These are phyloP conservation scores for Populus simonii DNA, from an alignment of 345 rosid species.

Conservation along the genomic window DNA sequence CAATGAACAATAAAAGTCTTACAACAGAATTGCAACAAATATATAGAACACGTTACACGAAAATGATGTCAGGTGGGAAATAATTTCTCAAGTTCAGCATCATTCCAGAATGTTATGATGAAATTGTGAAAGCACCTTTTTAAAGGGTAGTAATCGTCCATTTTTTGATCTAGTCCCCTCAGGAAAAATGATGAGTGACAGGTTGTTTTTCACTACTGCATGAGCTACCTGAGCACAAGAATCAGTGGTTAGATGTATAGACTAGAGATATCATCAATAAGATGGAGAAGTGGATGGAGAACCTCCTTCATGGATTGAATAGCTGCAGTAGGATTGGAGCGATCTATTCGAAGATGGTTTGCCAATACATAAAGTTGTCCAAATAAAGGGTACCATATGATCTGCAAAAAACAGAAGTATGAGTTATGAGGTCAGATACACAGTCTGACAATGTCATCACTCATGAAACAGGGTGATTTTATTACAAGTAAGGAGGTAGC, in stretches of 20 bases:
- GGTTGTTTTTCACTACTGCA: conserved; percentile 32
- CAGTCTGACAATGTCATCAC: no score
- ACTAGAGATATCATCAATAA: neutral
- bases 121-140: conserved; percentile 30
- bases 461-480: neutral
- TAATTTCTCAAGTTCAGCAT: no score
- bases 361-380: conserved; percentile 58
- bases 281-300: neutral
- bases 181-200: conserved; percentile 53
- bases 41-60: no score
- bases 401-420: conserved; percentile 24
- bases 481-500: neutral
- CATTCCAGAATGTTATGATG: no score
- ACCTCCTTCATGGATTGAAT: conserved; percentile 54
- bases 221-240: conserved; percentile 32
- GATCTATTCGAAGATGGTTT: conserved; percentile 51
- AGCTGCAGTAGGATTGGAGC: conserved; percentile 45
- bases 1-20: no score
- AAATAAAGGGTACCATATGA: conserved; percentile 53
- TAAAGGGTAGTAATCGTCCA: conserved; percentile 50
- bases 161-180: conserved; percentile 59
- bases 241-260: neutral
- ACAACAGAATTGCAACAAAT: no score
- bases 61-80: no score
- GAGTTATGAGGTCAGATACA: neutral